Conservation (phyloP, 2,329 filamentous ascomycete genomes). For the Curvularia verruculosa region DNA sequence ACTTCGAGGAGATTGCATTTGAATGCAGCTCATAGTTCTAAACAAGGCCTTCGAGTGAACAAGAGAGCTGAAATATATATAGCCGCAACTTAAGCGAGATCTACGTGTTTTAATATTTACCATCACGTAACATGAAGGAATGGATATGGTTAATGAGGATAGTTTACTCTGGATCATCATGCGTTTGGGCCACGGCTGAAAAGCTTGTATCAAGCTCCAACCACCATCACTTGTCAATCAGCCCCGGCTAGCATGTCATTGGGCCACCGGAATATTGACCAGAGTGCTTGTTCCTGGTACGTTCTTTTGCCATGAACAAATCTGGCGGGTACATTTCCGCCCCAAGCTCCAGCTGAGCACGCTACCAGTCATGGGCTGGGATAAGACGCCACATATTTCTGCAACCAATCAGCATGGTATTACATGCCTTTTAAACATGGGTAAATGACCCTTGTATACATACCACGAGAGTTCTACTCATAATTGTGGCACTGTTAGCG, state of each 20-base stretch:
- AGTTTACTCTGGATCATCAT: background rate
- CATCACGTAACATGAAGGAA: background rate
- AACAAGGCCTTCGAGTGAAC: background rate
- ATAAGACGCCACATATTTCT: background rate
- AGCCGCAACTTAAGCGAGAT: background rate
- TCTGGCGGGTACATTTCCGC: conserved; percentile 1
- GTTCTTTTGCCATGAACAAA: background rate
- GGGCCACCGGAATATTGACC: background rate
- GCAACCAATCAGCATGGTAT: background rate
- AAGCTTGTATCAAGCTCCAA: background rate
- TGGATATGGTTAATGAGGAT: background rate
- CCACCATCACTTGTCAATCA: background rate
- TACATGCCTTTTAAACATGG: background rate
- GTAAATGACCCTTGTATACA: background rate
- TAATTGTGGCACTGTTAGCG: background rate
- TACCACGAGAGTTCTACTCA: background rate
- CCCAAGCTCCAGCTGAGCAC: conserved; percentile 4
- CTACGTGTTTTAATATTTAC: background rate
- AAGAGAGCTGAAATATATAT: background rate
- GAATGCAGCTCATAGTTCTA: background rate
- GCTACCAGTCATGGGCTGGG: background rate
- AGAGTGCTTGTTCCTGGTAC: conserved; percentile 5
- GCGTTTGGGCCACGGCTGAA: background rate
- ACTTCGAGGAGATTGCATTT: background rate
- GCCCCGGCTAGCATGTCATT: background rate